Base-by-base conservation (phyloP, 2,329 filamentous ascomycete species). In the Pseudopithomyces maydicus region DNA sequence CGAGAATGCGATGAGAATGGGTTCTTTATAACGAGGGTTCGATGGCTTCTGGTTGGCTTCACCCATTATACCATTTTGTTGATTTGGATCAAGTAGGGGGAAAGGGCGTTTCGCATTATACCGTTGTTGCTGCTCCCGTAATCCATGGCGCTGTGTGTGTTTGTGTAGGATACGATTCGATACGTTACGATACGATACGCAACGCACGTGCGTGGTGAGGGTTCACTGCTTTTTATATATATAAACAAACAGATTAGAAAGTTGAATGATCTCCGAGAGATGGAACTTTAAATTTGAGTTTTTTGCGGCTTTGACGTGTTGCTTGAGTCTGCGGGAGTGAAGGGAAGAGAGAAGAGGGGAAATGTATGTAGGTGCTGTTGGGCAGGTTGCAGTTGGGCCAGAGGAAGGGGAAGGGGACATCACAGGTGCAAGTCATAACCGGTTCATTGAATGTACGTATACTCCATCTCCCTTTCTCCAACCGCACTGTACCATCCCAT, bases 61-160 rank as follows among this genome's bases (percentile, higher is more conserved):
- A 58, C 61, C 62, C 41, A 64, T 68, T 63, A 68, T 68, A 70
- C 64, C 65, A 66, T 62, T 67, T 68, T 65, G 62, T 61, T 62
- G 60, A 57, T 62, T 58, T 52, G 57, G 63, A 33, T n/a, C n/a
- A n/a, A n/a, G n/a, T n/a, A n/a, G n/a, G n/a, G n/a, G n/a, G 32
- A 50, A 44, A 22, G 55, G 55, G 55, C 55, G 55, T 57, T 73
- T 70, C 56, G 71, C 72, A 71, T 72, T 74, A 75, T 75, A 75
- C 72, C 72, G 69, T 71, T 4, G 26, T n/a, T n/a, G 26, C 5
- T 4, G 8, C 26, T 4, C 8, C 69, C 70, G 69, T 71, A 69
- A 69, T 71, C 62, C 62, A 63, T 61, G 55, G 52, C 36, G 51
- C 41, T 42, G n/a, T 52, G 55, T 58, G 57, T 61, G 58, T 26